A percentile compares a stretch with the other conserved stretches of the same genome.
Evolutionary conservation across 2,329 filamentous ascomycete genomes (phyloP).

Genomic region (Sporothrix mexicana): DNA sequence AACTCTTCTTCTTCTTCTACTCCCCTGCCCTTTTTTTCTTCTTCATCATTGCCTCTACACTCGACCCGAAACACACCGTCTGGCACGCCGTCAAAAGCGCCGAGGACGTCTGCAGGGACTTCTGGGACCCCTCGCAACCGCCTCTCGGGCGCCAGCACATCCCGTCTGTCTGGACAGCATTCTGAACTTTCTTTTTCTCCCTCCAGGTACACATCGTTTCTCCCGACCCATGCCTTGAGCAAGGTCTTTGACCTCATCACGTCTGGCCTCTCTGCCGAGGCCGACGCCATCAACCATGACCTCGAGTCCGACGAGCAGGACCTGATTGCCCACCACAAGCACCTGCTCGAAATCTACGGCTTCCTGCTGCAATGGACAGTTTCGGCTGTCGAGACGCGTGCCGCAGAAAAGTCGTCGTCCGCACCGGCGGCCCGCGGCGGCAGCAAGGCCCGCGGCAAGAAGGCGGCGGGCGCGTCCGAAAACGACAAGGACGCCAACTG

Average conservation of each 20-base stretch:
- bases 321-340: constrained; percentile 83
- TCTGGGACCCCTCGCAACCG: background rate
- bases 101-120: background rate
- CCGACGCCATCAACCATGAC: constrained; percentile 83
- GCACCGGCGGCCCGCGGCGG: constrained; percentile 69
- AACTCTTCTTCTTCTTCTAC: constrained; percentile 41
- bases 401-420: constrained; percentile 82
- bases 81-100: constrained; percentile 16
- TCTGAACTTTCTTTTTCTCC: constrained; percentile 40
- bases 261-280: constrained; percentile 83
- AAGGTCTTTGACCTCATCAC: constrained; percentile 92
- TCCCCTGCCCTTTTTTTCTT: constrained; percentile 42
- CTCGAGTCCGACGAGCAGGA: constrained; percentile 93
- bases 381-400: constrained; percentile 90
- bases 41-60: constrained; percentile 32
- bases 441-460: constrained; percentile 75
- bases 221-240: constrained; percentile 82
- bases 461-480: constrained; percentile 50
- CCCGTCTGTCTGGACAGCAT: constrained; percentile 48
- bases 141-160: constrained; percentile 11
- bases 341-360: constrained; percentile 89
- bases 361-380: constrained; percentile 96
- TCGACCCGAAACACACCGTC: background rate
- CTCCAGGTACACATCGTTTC: constrained; percentile 76
- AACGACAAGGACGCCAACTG: constrained; percentile 73